A percentile compares a stretch with the other conserved stretches of the same genome.
phyloP scores from a whole-genome alignment of 345 rosid genomes.

The Hevea brasiliensis region DNA sequence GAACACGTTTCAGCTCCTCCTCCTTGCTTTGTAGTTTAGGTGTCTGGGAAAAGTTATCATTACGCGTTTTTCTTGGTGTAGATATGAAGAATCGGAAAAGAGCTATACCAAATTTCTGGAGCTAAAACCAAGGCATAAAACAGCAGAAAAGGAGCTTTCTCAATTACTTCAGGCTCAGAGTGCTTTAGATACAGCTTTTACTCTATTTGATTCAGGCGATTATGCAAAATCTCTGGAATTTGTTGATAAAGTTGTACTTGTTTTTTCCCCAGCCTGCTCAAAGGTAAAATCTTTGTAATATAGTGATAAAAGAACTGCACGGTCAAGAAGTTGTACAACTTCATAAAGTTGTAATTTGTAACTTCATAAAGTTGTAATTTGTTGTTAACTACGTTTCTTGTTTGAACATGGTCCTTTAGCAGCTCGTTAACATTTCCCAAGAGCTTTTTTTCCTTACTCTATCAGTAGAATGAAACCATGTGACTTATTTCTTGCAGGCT shows the following conservation, averaged over 20 bases:
- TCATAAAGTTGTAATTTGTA: neutral
- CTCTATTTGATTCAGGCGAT: slow-evolving; percentile 69
- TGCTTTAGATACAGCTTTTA: slow-evolving; percentile 70
- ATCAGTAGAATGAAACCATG: slow-evolving; percentile 5
- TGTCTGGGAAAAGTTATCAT: too few species aligned
- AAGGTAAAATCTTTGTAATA: slow-evolving; percentile 47
- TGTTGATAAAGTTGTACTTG: slow-evolving; percentile 86
- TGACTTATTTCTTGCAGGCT: slow-evolving; percentile 50
- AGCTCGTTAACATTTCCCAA: neutral
- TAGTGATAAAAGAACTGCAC: neutral
- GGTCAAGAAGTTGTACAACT: neutral
- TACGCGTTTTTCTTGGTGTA: slow-evolving; percentile 34
- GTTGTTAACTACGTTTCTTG: neutral
- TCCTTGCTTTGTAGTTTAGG: too few species aligned
- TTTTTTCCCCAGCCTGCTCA: slow-evolving; percentile 90
- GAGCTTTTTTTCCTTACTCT: neutral
- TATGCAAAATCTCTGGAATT: slow-evolving; percentile 69
- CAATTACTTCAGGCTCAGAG: slow-evolving; percentile 82
- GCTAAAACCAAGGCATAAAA: slow-evolving; percentile 59
- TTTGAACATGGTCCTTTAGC: neutral
- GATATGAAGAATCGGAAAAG: slow-evolving; percentile 84
- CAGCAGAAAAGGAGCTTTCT: slow-evolving; percentile 91
- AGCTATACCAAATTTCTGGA: slow-evolving; percentile 70
- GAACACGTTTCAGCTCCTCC: too few species aligned
- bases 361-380: neutral